These are phyloP conservation scores for Kodamaea sp. DNA, from an alignment of 1,139 yeast genomes.

Conservation along the genomic window DNA sequence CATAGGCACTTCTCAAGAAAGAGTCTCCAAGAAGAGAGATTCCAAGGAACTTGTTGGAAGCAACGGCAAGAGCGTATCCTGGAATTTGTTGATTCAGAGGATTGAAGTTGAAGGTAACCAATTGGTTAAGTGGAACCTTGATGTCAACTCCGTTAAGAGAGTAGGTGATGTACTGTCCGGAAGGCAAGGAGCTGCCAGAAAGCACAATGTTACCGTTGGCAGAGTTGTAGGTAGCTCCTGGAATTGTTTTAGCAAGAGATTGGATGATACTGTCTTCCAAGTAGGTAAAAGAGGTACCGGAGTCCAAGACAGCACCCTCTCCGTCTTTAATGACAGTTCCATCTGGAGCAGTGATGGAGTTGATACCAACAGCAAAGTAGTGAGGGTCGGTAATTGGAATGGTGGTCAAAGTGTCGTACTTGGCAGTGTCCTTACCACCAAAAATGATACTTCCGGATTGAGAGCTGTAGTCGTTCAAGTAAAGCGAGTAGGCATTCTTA, in stretches of 20 bases:
- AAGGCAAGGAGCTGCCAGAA: background rate
- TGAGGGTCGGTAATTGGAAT: background rate
- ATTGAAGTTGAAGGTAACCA: background rate
- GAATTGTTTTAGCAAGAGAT: background rate
- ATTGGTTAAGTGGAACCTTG: background rate
- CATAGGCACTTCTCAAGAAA: slow-evolving; percentile 21
- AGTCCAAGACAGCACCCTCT: background rate
- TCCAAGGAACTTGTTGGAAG: background rate
- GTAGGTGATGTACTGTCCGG: background rate
- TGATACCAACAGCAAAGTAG: background rate
- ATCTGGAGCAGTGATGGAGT: background rate
- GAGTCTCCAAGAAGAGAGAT: slow-evolving; percentile 16
- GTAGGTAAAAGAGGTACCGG: background rate
- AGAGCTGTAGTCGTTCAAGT: slow-evolving; percentile 6
- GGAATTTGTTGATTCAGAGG: background rate
- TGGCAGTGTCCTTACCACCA: slow-evolving; percentile 25
- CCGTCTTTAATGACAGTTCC: background rate
- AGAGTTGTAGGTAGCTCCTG: background rate
- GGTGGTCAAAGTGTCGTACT: slow-evolving; percentile 13
- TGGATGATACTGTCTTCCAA: background rate
- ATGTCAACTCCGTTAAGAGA: background rate
- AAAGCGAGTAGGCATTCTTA: slow-evolving; percentile 21
- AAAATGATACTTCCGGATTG: slow-evolving; percentile 20
- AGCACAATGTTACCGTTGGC: background rate
- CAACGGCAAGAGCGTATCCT: background rate